phyloP scores from a whole-genome alignment of 768 basidiomycete species.

The Russula sp. region DNA sequence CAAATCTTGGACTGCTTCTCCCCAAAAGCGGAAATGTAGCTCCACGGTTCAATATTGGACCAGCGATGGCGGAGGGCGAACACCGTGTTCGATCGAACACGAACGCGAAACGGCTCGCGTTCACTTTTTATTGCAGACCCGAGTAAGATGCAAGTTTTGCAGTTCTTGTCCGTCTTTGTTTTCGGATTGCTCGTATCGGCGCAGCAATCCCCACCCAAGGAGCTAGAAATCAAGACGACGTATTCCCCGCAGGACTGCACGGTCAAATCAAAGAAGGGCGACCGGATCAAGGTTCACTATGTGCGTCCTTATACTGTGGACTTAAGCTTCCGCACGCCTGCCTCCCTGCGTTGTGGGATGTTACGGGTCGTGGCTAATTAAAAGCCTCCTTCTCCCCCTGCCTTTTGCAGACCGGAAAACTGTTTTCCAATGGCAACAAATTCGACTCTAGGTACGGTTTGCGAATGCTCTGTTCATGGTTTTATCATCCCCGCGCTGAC shows the following conservation, averaged over 20 bases:
- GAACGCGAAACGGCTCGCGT: too few relatives aligned
- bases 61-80: neutral
- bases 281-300: conserved; percentile 69
- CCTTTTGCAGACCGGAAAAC: conserved; percentile 60
- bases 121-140: too few relatives aligned
- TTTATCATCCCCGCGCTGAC: neutral
- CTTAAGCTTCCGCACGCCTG: too few relatives aligned
- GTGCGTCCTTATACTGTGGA: conserved; percentile 36
- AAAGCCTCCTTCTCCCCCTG: neutral
- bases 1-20: neutral
- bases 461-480: neutral
- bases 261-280: conserved; percentile 49
- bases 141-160: conserved; percentile 44
- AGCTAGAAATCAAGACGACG: conserved; percentile 57
- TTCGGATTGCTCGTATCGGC: conserved; percentile 43
- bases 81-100: too few relatives aligned
- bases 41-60: neutral
- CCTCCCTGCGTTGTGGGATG: neutral
- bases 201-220: conserved; percentile 38
- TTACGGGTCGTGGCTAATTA: neutral
- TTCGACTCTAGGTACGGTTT: conserved; percentile 77
- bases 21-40: neutral
- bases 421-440: conserved; percentile 67
- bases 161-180: conserved; percentile 40
- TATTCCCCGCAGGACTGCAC: conserved; percentile 51